A percentile compares a stretch with the other conserved stretches of the same genome.
Conservation (phyloP, 257 asterid species). For the Penstemon barbatus region DNA sequence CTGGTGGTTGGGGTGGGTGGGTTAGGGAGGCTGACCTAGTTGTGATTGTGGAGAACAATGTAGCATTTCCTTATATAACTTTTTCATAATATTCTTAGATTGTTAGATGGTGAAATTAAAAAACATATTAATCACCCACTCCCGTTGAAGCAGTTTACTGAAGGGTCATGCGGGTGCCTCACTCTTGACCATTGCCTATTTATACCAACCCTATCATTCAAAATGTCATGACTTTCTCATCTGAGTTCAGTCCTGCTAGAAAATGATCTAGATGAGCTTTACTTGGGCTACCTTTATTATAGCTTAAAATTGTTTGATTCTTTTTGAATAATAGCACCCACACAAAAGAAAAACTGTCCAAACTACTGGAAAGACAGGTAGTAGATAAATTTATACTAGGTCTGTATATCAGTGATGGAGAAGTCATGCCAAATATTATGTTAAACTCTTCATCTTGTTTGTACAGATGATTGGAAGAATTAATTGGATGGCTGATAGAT, state of each 20-base stretch:
- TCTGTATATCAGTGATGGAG: background rate
- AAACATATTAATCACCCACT: background rate
- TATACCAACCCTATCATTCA: background rate
- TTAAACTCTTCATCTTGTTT: constrained; percentile 5
- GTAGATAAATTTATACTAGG: background rate
- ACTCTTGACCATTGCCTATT: background rate
- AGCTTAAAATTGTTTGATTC: too few species aligned
- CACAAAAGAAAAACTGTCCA: background rate
- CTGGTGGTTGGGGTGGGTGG: background rate
- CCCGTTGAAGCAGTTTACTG: background rate
- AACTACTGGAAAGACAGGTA: background rate
- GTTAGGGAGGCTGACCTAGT: background rate
- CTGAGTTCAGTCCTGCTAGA: background rate
- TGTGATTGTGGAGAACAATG: background rate
- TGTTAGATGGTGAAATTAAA: background rate
- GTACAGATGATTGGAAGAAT: constrained; percentile 79
- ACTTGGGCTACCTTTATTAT: background rate
- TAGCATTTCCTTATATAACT: background rate
- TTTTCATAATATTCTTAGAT: background rate
- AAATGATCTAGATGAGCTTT: background rate
- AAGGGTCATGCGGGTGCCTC: background rate
- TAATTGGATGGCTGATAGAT: constrained; percentile 96
- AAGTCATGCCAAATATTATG: constrained; percentile 16
- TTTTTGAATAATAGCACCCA: background rate
- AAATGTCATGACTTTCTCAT: background rate